These are phyloP conservation scores for Imleria badia DNA, from an alignment of 768 basidiomycete genomes.

Conservation along the genomic window DNA sequence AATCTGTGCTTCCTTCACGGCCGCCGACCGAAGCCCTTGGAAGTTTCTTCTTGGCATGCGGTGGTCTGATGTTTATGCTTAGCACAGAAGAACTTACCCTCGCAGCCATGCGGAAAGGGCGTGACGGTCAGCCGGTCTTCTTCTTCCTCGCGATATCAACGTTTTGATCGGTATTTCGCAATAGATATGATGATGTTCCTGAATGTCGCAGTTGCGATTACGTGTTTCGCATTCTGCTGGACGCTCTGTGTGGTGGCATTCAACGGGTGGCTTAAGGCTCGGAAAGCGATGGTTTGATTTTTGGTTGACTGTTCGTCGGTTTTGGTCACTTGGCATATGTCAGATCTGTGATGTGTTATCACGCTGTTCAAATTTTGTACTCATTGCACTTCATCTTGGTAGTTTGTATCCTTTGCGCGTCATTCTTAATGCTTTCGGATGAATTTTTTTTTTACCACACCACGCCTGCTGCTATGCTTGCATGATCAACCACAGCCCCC, in stretches of 20 bases:
- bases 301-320: not conserved
- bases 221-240: conserved; percentile 88
- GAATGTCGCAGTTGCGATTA: conserved; percentile 81
- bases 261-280: conserved; percentile 76
- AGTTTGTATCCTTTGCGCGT: not conserved
- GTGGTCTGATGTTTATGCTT: conserved; percentile 87
- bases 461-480: conserved; percentile 17
- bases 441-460: conserved; percentile 2
- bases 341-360: not conserved
- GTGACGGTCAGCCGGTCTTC: conserved; percentile 60
- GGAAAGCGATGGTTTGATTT: conserved; percentile 26
- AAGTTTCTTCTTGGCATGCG: conserved; percentile 82
- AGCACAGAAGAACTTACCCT: conserved; percentile 88
- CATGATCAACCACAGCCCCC: conserved; percentile 74
- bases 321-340: not conserved
- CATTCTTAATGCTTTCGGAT: not conserved
- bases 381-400: not conserved
- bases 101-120: conserved; percentile 87
- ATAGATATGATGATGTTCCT: conserved; percentile 89
- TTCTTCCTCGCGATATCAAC: not conserved
- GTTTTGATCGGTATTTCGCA: conserved; percentile 2
- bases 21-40: conserved; percentile 93
- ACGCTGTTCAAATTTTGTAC: not conserved
- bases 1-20: conserved; percentile 82
- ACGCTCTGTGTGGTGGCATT: conserved; percentile 68